Evolutionary conservation across 78 protist species (phyloP), one percentile per base, ranked within the genome.

Genomic region (Capsaspora owczarzaki): DNA sequence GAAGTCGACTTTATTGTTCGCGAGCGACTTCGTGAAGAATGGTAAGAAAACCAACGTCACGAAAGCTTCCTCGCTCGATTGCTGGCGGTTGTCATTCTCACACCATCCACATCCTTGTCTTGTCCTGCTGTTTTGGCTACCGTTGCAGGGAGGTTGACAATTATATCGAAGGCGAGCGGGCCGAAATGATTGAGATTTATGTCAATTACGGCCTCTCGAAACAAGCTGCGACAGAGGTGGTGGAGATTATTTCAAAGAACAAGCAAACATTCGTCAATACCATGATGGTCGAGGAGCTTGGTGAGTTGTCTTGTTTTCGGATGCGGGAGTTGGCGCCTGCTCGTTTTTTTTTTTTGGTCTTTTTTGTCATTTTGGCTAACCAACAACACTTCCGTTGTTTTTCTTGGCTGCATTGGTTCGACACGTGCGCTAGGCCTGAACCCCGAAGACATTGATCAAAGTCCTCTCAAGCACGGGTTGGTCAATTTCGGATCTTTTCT

Each of bases 241-340:
- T 76, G n/a, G 40, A 44, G 25, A 56, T 41, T 38, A 53, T 74
- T 47, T n/a, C 74, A 5, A 56, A 82, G 31, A 22, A 82, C 61
- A 22, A 12, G 53, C 16, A 74, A 20, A 2, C 23, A 2, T 78
- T 78, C 16, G 69, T 60, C 27, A 25, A 78, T 12, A 14, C 29
- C n/a, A 85, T 85, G 88, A 40, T 85, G 78, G 72, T 78, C 31
- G 83, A 85, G 33, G 88, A 85, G 78, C 78, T 85, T 8, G 79
- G n/a, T n/a, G n/a, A n/a, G n/a, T n/a, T n/a, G n/a, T n/a, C n/a
- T n/a, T n/a, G n/a, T n/a, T n/a, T n/a, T n/a, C n/a, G n/a, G n/a
- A n/a, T n/a, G n/a, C n/a, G n/a, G n/a, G n/a, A n/a, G n/a, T n/a
- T n/a, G n/a, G n/a, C n/a, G n/a, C n/a, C n/a, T n/a, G n/a, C n/a